phyloP scores from a whole-genome alignment of 2,329 filamentous ascomycete genomes.

The Phaeophleospora eucalypticola region DNA sequence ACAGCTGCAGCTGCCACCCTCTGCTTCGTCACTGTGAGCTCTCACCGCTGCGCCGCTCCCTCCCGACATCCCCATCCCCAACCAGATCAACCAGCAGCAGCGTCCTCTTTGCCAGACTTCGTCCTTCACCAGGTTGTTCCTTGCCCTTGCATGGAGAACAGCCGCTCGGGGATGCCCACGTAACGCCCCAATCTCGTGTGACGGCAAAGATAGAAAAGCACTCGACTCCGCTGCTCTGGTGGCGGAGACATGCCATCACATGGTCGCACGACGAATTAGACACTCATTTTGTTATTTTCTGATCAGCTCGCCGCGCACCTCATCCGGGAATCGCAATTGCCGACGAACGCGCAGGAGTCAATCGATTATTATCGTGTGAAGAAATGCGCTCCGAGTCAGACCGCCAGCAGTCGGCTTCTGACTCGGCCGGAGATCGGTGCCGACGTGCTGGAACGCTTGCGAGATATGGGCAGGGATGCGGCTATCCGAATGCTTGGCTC shows the following conservation, averaged over 20 bases:
- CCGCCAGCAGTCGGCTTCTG: slow-evolving; percentile 1
- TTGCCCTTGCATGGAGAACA: not conserved
- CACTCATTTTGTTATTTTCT: not conserved
- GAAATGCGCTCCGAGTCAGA: not conserved
- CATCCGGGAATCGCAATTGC: not conserved
- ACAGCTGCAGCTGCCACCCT: too few relatives aligned
- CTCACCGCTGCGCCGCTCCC: too few relatives aligned
- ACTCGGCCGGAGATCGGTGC: not conserved
- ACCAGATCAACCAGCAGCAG: too few relatives aligned
- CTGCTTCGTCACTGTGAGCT: too few relatives aligned
- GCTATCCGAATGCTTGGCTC: not conserved
- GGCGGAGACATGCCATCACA: slow-evolving; percentile 11
- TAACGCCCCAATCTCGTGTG: slow-evolving; percentile 4
- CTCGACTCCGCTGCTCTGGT: slow-evolving; percentile 2
- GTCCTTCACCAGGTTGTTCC: slow-evolving; percentile 1
- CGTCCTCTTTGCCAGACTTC: not conserved
- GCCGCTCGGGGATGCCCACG: slow-evolving; percentile 1
- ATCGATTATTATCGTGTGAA: not conserved
- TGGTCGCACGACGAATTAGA: slow-evolving; percentile 2
- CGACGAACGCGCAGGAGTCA: not conserved
- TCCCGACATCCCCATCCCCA: too few relatives aligned
- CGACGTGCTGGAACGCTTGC: not conserved
- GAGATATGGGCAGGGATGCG: slow-evolving; percentile 1
- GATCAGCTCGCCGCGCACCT: not conserved
- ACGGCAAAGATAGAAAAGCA: slow-evolving; percentile 10